Conservation (phyloP, 306 rosid species). For the Myrica gale region DNA sequence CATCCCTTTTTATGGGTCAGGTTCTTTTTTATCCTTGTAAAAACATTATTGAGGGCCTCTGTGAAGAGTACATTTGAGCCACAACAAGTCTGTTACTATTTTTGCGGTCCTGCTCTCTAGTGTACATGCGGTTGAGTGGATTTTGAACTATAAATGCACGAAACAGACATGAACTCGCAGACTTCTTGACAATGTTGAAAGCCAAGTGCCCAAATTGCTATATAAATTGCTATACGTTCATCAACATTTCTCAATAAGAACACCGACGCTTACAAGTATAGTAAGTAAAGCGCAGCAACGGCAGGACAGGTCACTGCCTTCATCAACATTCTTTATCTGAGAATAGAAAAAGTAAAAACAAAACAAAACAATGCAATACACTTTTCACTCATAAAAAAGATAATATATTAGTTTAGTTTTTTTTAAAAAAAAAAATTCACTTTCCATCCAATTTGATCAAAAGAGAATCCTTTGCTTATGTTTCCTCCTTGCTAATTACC, state of each 20-base stretch:
- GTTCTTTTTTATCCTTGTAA: conserved; percentile 31
- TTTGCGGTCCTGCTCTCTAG: conserved; percentile 12
- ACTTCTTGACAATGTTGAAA: not conserved
- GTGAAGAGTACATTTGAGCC: not conserved
- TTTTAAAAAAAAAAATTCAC: too few species aligned
- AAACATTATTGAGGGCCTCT: conserved; percentile 25
- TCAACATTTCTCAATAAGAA: not conserved
- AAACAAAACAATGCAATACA: too few species aligned
- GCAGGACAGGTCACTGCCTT: not conserved
- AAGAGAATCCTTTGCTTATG: too few species aligned
- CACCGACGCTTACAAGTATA: not conserved
- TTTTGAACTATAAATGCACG: not conserved
- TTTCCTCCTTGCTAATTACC: too few species aligned
- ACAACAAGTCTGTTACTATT: not conserved
- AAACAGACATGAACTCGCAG: not conserved
- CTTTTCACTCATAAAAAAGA: too few species aligned
- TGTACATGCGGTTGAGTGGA: too few species aligned
- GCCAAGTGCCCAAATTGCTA: not conserved
- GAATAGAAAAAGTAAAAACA: too few species aligned
- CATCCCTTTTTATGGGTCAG: conserved; percentile 34
- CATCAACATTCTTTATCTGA: too few species aligned
- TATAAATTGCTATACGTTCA: not conserved
- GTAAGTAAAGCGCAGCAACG: not conserved
- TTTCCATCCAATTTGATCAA: too few species aligned
- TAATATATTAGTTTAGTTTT: too few species aligned